Evolutionary conservation across 345 rosid species (phyloP), one percentile per base, ranked within the genome.

Genomic region (Eutrema yunnanense): DNA sequence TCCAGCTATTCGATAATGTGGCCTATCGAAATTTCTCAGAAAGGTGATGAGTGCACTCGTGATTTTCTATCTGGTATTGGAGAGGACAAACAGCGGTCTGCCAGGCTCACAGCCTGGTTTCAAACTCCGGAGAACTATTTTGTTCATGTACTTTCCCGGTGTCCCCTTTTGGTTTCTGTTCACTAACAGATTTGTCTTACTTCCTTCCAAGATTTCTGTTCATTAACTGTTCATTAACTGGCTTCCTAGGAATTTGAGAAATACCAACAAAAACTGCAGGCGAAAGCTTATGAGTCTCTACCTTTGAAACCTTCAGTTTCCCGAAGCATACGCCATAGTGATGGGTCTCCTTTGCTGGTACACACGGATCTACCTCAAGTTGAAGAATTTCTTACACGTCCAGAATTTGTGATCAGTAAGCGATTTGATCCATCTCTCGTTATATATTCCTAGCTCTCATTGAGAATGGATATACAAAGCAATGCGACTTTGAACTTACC

Each of bases 81-180:
- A n/a, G 97, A 94, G 83, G 96, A 89, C 74, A 89, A 87, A 69
- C 98, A 91, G 41, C 90, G 93, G 16, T 94, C 99, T 61, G 88
- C 96, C 58, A 82, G 99, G 80, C 90, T 94, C 62, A 88, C 93
- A 26, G 97, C 97, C 64, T 92, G 93, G 92, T 94, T 94, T 78
- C 83, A 84, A 10, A 88, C 98, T 38, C 97, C 96, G 22, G 82
- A 89, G 65, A 81, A 75, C 64, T 94, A 87, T 77, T 94, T 91
- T 78, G 83, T 89, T 66, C 77, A 87, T 67, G 98, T 91, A 87
- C 14, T 42, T 60, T 51, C 62, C 58, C 14, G 2, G 46, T 70
- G 48, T 34, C 32, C 26, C 19, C 37, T 65, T 42, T 42, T 19
- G 9, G 41, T 43, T 52, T 42, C 26, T 48, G 19, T 63, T 64